Evolutionary conservation across 345 rosid genomes (phyloP).

Genomic region (Rhizophora apiculata): DNA sequence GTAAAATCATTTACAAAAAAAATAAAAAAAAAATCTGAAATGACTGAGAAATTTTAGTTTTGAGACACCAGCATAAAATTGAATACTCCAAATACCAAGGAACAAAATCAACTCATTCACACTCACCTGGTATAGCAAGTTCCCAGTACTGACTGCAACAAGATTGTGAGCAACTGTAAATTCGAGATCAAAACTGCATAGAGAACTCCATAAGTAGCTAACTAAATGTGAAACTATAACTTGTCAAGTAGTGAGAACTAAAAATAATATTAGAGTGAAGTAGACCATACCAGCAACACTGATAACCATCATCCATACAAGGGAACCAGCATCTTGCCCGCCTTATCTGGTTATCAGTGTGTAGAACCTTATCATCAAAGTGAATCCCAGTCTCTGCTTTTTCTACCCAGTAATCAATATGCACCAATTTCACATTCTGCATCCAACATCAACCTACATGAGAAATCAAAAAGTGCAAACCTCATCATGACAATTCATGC

Average conservation of each 20-base stretch:
- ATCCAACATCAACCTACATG: constrained; percentile 54
- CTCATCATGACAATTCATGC: constrained; percentile 29
- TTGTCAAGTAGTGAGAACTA: not conserved
- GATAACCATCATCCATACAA: constrained; percentile 73
- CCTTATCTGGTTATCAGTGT: constrained; percentile 84
- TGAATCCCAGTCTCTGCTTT: constrained; percentile 89
- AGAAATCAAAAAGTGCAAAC: constrained; percentile 42
- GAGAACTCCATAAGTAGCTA: constrained; percentile 6
- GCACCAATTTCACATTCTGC: constrained; percentile 95
- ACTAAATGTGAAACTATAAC: not conserved
- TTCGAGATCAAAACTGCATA: constrained; percentile 85
- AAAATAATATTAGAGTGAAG: constrained; percentile 11
- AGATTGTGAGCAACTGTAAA: constrained; percentile 86
- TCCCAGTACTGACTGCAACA: constrained; percentile 91
- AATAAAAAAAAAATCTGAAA: not conserved
- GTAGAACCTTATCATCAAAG: constrained; percentile 65
- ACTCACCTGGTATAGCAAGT: constrained; percentile 78
- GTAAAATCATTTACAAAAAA: not conserved
- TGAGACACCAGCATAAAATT: not conserved
- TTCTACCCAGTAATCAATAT: constrained; percentile 86
- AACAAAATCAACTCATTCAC: constrained; percentile 15
- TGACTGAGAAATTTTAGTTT: not conserved
- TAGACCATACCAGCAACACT: constrained; percentile 75
- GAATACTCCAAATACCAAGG: constrained; percentile 1
- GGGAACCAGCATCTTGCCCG: constrained; percentile 99